Conservation (phyloP, 768 basidiomycete genomes). For the Mrakia hoshinonis region DNA sequence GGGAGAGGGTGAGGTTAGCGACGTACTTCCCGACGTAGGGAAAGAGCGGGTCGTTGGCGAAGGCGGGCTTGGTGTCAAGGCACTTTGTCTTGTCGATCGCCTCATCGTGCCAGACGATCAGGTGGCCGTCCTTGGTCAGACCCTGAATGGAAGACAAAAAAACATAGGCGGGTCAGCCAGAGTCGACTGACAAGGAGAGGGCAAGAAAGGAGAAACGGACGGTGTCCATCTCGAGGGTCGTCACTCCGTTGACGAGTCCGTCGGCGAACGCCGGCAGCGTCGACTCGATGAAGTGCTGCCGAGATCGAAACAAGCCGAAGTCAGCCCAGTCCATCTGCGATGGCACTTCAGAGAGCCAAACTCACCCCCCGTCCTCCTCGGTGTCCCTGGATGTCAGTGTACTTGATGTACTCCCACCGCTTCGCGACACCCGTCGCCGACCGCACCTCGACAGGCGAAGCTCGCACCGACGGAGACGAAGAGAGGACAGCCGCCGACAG, state of each 20-base stretch:
- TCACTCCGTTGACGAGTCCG: conserved; percentile 78
- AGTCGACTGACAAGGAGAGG: neutral
- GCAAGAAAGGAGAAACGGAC: conserved; percentile 36
- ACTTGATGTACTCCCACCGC: conserved; percentile 6
- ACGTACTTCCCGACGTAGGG: conserved; percentile 43
- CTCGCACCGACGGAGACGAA: neutral
- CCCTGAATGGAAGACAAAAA: neutral
- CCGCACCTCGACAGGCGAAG: neutral
- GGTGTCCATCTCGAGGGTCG: conserved; percentile 67
- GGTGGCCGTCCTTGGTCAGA: conserved; percentile 55
- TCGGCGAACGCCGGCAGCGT: conserved; percentile 60
- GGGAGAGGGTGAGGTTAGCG: conserved; percentile 67
- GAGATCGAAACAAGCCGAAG: neutral
- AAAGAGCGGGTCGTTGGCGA: conserved; percentile 32
- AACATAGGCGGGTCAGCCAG: neutral
- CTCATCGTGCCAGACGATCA: conserved; percentile 76
- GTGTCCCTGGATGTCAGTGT: conserved; percentile 26
- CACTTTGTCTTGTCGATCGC: conserved; percentile 57
- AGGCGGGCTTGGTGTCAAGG: conserved; percentile 54
- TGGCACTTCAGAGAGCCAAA: neutral
- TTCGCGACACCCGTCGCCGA: too few species aligned
- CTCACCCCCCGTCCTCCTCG: conserved; percentile 27
- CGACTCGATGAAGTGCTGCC: conserved; percentile 11
- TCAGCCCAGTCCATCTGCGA: neutral
- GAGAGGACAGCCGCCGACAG: neutral